Evolutionary conservation across 2,329 filamentous ascomycete genomes (phyloP).

Genomic region (Didymella segeticola): DNA sequence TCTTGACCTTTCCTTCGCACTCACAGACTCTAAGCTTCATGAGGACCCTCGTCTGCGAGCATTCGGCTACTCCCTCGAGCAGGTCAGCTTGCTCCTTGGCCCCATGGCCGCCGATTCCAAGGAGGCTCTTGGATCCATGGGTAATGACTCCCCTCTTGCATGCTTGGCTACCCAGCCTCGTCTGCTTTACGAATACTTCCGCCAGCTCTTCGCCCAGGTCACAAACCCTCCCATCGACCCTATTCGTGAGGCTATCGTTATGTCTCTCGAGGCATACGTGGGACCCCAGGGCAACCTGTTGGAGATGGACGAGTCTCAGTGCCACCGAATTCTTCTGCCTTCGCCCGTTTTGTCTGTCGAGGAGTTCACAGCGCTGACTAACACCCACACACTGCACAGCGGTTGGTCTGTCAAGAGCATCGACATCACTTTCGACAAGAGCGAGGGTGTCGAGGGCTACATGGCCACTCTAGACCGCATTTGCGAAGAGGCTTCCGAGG

Average conservation of each 20-base stretch:
- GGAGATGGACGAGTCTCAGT: slow-evolving; percentile 91
- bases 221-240: slow-evolving; percentile 98
- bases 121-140: slow-evolving; percentile 96
- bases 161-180: slow-evolving; percentile 90
- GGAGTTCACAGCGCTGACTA: slow-evolving; percentile 87
- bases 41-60: slow-evolving; percentile 84
- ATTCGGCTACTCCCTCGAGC: slow-evolving; percentile 94
- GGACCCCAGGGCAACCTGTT: slow-evolving; percentile 94
- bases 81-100: slow-evolving; percentile 87
- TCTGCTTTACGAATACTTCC: slow-evolving; percentile 94
- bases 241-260: slow-evolving; percentile 95
- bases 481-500: slow-evolving; percentile 82
- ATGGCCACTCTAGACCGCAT: slow-evolving; percentile 86
- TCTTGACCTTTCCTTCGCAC: slow-evolving; percentile 69
- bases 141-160: slow-evolving; percentile 91
- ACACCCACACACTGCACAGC: slow-evolving; percentile 73
- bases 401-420: slow-evolving; percentile 90
- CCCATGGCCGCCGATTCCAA: slow-evolving; percentile 98
- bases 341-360: slow-evolving; percentile 89
- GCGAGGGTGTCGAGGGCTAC: slow-evolving; percentile 81
- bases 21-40: slow-evolving; percentile 75
- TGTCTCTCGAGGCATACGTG: slow-evolving; percentile 96
- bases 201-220: slow-evolving; percentile 95
- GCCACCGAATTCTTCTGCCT: slow-evolving; percentile 81
- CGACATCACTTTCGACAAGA: slow-evolving; percentile 92